Percentiles rank a stretch among this genome's conserved stretches.
Evolutionary conservation across 148 eudicot genomes (phyloP).

Genomic region (Rhododendron griersonianum): DNA sequence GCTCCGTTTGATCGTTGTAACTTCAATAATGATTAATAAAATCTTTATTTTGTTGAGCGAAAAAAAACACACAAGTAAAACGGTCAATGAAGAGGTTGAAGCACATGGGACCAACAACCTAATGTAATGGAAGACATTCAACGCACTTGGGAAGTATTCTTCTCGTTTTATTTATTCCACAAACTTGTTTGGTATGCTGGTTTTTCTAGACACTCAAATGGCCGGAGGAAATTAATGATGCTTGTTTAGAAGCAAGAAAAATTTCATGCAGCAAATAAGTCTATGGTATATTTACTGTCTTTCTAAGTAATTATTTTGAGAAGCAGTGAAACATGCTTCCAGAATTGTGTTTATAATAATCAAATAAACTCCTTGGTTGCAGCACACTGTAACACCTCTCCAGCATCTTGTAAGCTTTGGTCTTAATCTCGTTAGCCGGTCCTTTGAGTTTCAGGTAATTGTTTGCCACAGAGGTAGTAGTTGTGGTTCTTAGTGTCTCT

Average conservation of each 20-base stretch:
- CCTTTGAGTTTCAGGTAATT: conserved; percentile 95
- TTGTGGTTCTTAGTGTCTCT: background rate
- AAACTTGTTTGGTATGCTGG: background rate
- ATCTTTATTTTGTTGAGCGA: no score
- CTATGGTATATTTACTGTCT: background rate
- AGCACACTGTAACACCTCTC: conserved; percentile 97
- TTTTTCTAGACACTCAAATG: background rate
- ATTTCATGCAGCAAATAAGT: background rate
- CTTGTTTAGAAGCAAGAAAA: background rate
- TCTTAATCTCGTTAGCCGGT: conserved; percentile 89
- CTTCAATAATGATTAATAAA: no score
- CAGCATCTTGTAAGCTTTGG: conserved; percentile 91
- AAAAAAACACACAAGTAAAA: background rate
- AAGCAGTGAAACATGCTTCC: background rate
- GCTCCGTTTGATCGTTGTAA: no score
- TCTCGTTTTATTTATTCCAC: background rate
- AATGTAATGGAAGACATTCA: background rate
- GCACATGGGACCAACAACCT: background rate
- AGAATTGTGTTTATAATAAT: background rate
- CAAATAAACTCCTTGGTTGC: conserved; percentile 20
- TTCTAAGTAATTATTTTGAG: background rate
- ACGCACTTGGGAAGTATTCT: background rate
- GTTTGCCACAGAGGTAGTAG: conserved; percentile 2
- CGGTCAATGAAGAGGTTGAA: background rate
- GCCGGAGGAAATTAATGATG: background rate